Base-by-base conservation (phyloP, 352 stramenopile species). In the Globisporangium heterothallicum region DNA sequence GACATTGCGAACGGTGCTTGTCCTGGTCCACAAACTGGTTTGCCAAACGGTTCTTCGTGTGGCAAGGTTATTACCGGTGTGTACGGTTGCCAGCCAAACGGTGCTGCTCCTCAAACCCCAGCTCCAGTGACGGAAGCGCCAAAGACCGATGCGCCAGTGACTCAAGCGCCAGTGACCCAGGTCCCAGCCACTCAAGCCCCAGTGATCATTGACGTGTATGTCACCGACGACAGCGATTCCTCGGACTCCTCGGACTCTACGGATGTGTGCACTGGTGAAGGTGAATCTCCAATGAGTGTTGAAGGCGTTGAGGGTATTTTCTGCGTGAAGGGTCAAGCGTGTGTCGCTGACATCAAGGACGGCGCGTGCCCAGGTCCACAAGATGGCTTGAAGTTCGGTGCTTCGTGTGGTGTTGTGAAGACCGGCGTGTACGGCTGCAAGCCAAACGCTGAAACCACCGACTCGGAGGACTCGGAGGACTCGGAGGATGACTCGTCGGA, bases 81-180 rank as follows among this genome's bases (percentile, higher is more conserved):
- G 19, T 84, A 73, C 53, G 72, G 70, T 9, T 84, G 70, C 59
- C 71, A 66, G 57, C 68, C 58, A 7, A 62, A 69, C 38, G 64
- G 45, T 0, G 30, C 30, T 36, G 30, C 30, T 36, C 30, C 30
- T 16, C 1, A 7, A 14, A 44, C n/a, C n/a, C n/a, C 38, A 44
- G 38, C 38, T 44, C n/a, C 38, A 25, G 21, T 21, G 2, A 45
- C 18, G 2, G 3, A 45, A 26, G 22, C 22, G 8, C 18, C 40
- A 27, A 14, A 10, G 3, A 45, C 18, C 18, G 12, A 45, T 45
- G 18, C 18, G 1, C 18, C 18, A 45, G 40, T 12, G 3, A 45
- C 40, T 12, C 40, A 26, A n/a, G 40, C 40, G 16, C 22, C 40
- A 27, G 18, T 45, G 40, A n/a, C 9, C 22, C 40, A 45, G 40